phyloP scores from a whole-genome alignment of 768 basidiomycete species.

The Hericium erinaceus region DNA sequence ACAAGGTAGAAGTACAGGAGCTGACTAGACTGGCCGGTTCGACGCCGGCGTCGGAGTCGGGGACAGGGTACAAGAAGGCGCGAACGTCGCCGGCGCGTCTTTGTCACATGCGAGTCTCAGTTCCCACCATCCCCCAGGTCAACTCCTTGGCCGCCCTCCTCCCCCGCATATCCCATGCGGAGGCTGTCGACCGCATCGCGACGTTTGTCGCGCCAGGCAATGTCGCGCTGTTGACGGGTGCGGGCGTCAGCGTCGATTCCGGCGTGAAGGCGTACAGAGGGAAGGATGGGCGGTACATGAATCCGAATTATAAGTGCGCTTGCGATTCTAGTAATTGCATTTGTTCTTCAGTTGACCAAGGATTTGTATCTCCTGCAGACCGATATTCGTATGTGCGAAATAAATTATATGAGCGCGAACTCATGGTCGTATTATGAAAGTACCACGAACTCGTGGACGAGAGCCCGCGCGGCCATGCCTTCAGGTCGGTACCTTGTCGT shows the following conservation, averaged over 20 bases:
- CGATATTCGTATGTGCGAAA: slow-evolving; percentile 14
- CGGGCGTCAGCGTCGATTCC: slow-evolving; percentile 91
- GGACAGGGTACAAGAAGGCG: not conserved
- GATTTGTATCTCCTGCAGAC: slow-evolving; percentile 5
- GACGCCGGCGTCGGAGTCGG: no score
- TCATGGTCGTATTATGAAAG: slow-evolving; percentile 18
- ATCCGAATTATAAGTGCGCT: slow-evolving; percentile 78
- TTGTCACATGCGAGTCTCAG: slow-evolving; percentile 60
- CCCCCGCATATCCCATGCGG: slow-evolving; percentile 32
- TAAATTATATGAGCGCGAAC: no score
- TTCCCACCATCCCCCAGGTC: slow-evolving; percentile 63
- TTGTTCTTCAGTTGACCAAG: no score
- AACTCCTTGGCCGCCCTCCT: slow-evolving; percentile 29
- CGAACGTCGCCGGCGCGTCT: slow-evolving; percentile 1
- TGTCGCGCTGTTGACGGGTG: slow-evolving; percentile 73
- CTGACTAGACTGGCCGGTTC: no score
- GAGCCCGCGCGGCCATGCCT: slow-evolving; percentile 55
- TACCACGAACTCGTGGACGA: slow-evolving; percentile 79
- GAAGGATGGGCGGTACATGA: slow-evolving; percentile 75
- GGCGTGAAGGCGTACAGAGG: slow-evolving; percentile 95
- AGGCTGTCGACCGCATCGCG: slow-evolving; percentile 52
- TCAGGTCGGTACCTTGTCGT: slow-evolving; percentile 40
- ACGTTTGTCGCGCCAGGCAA: slow-evolving; percentile 64
- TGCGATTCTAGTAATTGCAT: not conserved
- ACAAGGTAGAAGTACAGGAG: not conserved